Base-by-base conservation (phyloP, 768 basidiomycete genomes). In the Boletus pseudopeckii region DNA sequence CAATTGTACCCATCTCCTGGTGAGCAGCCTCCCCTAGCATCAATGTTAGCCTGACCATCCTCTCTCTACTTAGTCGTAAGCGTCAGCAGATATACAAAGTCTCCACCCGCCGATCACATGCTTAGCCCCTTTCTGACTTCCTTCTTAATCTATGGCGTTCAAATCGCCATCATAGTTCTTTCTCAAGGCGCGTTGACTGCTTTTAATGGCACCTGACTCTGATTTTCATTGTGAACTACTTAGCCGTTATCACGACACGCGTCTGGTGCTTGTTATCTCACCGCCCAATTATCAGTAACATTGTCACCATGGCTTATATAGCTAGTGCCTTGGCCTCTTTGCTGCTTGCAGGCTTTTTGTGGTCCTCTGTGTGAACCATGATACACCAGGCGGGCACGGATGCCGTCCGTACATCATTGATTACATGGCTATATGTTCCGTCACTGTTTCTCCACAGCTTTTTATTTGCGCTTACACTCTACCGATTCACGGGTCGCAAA, bases 241-340 rank as follows among this genome's bases (percentile, higher is more conserved):
- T n/a, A 64, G 63, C 38, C 5, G 41, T 48, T 26, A 49, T 65
- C 30, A 55, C 48, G 8, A 39, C 53, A 15, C 64, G 64, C 13
- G 56, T 61, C 15, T 65, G 64, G 64, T 56, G 41, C 41, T n/a
- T 65, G 8, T 66, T 65, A 18, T 5, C 45, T 15, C 44, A 36
- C 11, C 43, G 28, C 11, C 41, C 6, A 1, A 4, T 50, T 15
- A 26, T 65, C 41, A 52, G 45, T 26, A 8, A 8, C 1, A 26
- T 60, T 28, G 53, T 50, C 5, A 22, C 40, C 26, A 1, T 10
- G 3, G 36, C 48, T 43, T 52, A 51, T 17, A 10, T 49, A 10
- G 1, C 34, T 3, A 28, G 33, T 18, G 9, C 41, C 6, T 1
- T 43, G n/a, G n/a, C 41, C 33, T 7, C 39, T 28, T 20, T 6